Base-by-base conservation (phyloP, 2,329 filamentous ascomycete species). In the Zymoseptoria tritici region DNA sequence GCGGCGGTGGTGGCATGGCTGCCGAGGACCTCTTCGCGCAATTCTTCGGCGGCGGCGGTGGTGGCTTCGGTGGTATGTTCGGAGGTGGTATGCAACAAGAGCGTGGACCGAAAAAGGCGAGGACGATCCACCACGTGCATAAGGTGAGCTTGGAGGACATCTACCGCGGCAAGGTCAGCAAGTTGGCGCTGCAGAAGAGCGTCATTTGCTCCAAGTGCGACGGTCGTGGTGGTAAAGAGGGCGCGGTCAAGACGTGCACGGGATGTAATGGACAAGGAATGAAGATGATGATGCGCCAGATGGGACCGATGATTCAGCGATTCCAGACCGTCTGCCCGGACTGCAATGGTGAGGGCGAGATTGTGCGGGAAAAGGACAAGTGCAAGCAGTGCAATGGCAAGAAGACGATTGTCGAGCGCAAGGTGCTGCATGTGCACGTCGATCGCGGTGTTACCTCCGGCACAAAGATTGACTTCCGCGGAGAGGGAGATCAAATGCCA, bases 211-310 rank as follows among this genome's bases (percentile, higher is more conserved):
- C 90, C 66, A 92, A 92, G 79, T 99, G 94, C 76, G 88, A 94
- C 61, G 94, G 94, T 64, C 86, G 91, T 61, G 94, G 94, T 72
- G 94, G 94, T 67, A 99, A 99, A 81, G 93, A 97, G 66, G 94
- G 94, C 65, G 90, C 94, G n/a, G 93, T 97, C 66, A 93, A 92
- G 80, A 90, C 89, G 71, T 99, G 94, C 78, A 74, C 85, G 49
- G 89, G 91, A 72, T 99, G 94, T 76, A 91, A 96, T 71, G 94
- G 94, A 67, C 85, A 89, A 65, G 94, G 94, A 77, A 96, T 97
- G 90, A 97, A 97, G 88, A 97, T 90, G 49, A 97, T 99, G 93
- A 97, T 99, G 94, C 89, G 95, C 74, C 94, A 99, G 79, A 97
- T 99, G 92, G 94, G 94, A 56, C 94, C 94, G 61, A 99, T 99